Evolutionary conservation across 176 grass and related monocot genomes (phyloP), one percentile per base, ranked within the genome.

Genomic region (Alloteropsis semialata): DNA sequence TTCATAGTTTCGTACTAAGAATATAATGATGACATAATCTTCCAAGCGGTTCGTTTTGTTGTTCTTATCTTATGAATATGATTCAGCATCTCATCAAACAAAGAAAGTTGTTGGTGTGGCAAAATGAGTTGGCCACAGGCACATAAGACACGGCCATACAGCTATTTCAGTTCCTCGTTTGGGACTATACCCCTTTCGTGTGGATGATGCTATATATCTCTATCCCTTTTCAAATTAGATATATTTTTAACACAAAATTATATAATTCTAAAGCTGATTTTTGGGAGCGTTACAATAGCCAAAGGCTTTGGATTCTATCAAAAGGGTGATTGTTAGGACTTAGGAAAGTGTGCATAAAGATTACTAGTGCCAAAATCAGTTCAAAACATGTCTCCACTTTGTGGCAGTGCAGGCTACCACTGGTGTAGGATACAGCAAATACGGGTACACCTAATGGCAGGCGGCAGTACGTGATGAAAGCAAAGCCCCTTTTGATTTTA

Each of bases 371-470:
- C 58, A 61, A 61, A 61, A 30, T 13, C 27, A 16, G 28, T 32
- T 61, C 1, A 61, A 61, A 57, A 69, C 39, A 15, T 43, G 38
- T 69, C 39, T 69, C 7, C n/a, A 44, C 39, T 43, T 54, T 5
- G 22, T 69, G 15, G 27, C 38, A 43, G 22, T 15, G n/a, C n/a
- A 41, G 21, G n/a, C 5, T 15, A 68, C 1, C 37, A 68, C 65
- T 69, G 42, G n/a, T 69, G 65, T 69, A 61, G 58, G 25, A 43
- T 44, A 44, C 39, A 69, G 44, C 66, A 44, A 69, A 69, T 69
- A 69, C 39, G n/a, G 65, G 65, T 15, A 25, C 37, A 68, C 65
- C 65, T 68, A 68, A 68, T 41, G 37, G 37, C 42, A 3, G 37
- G 3, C 15, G 21, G 4, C 13, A 3, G 57, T 1, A 4, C n/a